Conservation (phyloP, 2,329 filamentous ascomycete species). For the Zymoseptoria tritici region DNA sequence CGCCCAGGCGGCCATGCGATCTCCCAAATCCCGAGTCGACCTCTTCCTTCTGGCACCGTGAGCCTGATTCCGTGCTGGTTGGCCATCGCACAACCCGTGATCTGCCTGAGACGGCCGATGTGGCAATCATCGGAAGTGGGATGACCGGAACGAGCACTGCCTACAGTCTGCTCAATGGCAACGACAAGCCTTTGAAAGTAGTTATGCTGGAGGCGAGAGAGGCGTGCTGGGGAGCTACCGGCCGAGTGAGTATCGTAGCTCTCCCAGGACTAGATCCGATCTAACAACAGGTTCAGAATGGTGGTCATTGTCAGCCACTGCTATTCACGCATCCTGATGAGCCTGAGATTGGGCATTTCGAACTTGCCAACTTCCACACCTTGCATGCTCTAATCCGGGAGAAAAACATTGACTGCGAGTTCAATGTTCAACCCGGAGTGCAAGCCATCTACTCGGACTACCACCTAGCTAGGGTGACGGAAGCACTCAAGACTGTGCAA, state of each 20-base stretch:
- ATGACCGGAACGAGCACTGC: conserved; percentile 70
- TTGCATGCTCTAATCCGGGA: conserved; percentile 51
- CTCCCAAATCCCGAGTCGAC: conserved; percentile 22
- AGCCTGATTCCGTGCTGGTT: conserved; percentile 56
- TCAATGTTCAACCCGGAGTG: conserved; percentile 55
- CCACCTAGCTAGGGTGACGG: conserved; percentile 47
- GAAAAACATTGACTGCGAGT: conserved; percentile 62
- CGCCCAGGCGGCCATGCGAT: conserved; percentile 13
- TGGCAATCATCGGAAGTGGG: conserved; percentile 67
- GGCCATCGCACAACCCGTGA: conserved; percentile 60
- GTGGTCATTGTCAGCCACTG: conserved; percentile 64
- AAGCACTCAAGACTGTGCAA: conserved; percentile 46
- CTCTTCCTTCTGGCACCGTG: conserved; percentile 64
- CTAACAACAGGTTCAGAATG: conserved; percentile 33
- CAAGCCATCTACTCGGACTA: conserved; percentile 54
- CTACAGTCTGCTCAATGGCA: conserved; percentile 39
- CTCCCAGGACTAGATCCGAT: not conserved
- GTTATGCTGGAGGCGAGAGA: conserved; percentile 72
- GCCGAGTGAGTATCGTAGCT: conserved; percentile 50
- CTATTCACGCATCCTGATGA: conserved; percentile 55
- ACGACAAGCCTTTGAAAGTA: conserved; percentile 46
- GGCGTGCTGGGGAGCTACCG: conserved; percentile 76
- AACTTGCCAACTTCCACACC: conserved; percentile 59
- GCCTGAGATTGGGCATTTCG: conserved; percentile 55
- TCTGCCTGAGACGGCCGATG: conserved; percentile 56